These are phyloP conservation scores for Scolecobasidium constrictum DNA, from an alignment of 2,329 filamentous ascomycete species.

Conservation along the genomic window DNA sequence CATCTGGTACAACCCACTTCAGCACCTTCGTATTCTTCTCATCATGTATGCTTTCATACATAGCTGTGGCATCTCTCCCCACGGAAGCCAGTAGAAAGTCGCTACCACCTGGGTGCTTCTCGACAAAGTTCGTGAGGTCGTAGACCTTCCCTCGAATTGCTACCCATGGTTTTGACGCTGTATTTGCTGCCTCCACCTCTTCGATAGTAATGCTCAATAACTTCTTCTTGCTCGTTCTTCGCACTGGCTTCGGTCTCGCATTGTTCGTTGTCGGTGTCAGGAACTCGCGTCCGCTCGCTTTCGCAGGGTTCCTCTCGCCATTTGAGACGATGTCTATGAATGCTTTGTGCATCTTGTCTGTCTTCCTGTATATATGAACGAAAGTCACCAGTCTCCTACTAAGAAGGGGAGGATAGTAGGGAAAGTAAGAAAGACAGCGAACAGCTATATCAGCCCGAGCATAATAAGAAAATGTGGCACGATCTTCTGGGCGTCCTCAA, in stretches of 20 bases:
- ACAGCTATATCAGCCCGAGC: too few species aligned
- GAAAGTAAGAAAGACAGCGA: too few species aligned
- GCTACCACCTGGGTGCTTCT: conserved; percentile 7
- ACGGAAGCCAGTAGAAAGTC: conserved; percentile 6
- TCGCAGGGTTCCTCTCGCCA: too few species aligned
- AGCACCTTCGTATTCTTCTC: conserved; percentile 8
- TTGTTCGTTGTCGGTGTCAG: background rate
- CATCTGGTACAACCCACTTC: too few species aligned
- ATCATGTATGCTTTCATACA: conserved; percentile 6
- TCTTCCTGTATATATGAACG: too few species aligned
- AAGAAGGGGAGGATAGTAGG: too few species aligned
- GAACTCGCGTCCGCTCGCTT: too few species aligned
- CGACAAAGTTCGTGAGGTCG: conserved; percentile 7
- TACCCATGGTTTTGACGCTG: conserved; percentile 6
- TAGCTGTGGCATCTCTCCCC: conserved; percentile 5
- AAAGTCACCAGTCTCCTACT: too few species aligned
- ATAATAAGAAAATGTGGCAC: too few species aligned
- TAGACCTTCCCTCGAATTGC: conserved; percentile 8
- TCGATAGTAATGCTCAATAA: conserved; percentile 8
- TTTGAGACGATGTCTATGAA: too few species aligned
- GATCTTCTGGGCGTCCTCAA: too few species aligned
- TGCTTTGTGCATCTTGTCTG: too few species aligned
- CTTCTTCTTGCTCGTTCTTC: background rate
- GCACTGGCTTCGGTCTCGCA: background rate
- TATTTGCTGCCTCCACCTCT: conserved; percentile 9